A percentile compares a stretch with the other conserved stretches of the same genome.
Conservation (phyloP, 805 yeast genomes). For the Metschnikowia cubensis region DNA sequence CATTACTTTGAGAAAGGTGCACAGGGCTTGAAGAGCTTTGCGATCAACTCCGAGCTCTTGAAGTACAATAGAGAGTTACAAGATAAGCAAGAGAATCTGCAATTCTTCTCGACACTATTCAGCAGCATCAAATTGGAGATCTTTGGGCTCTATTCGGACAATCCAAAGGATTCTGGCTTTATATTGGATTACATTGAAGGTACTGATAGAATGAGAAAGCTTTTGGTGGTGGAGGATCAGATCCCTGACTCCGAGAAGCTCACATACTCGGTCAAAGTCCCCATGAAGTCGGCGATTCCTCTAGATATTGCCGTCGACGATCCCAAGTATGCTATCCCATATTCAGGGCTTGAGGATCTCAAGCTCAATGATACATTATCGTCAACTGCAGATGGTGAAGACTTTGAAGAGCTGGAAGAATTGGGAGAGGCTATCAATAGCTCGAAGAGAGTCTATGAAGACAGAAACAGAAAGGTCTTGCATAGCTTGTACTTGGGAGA, state of each 20-base stretch:
- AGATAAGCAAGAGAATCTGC: slow-evolving; percentile 60
- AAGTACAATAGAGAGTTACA: slow-evolving; percentile 53
- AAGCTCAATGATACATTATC: slow-evolving; percentile 18
- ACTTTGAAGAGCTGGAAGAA: slow-evolving; percentile 22
- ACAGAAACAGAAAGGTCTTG: slow-evolving; percentile 69
- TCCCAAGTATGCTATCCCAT: slow-evolving; percentile 12
- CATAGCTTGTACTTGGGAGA: slow-evolving; percentile 69
- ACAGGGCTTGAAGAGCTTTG: slow-evolving; percentile 27
- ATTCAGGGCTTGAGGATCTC: slow-evolving; percentile 24
- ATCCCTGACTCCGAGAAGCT: slow-evolving; percentile 42
- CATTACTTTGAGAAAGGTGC: slow-evolving; percentile 36
- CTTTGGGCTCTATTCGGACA: slow-evolving; percentile 26
- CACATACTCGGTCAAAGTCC: slow-evolving; percentile 39
- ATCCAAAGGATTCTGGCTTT: slow-evolving; percentile 30
- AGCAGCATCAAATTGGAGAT: slow-evolving; percentile 44
- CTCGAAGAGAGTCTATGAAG: slow-evolving; percentile 39
- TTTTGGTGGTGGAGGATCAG: slow-evolving; percentile 54
- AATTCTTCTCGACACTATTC: slow-evolving; percentile 46
- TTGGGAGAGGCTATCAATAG: slow-evolving; percentile 13
- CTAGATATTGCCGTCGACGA: slow-evolving; percentile 20
- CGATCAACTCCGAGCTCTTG: slow-evolving; percentile 44
- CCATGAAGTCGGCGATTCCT: slow-evolving; percentile 21
- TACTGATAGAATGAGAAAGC: slow-evolving; percentile 58
- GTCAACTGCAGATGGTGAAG: slow-evolving; percentile 17
- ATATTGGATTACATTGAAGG: slow-evolving; percentile 68